Evolutionary conservation across 2,329 filamentous ascomycete species (phyloP).

Genomic region (Fusarium sp.): DNA sequence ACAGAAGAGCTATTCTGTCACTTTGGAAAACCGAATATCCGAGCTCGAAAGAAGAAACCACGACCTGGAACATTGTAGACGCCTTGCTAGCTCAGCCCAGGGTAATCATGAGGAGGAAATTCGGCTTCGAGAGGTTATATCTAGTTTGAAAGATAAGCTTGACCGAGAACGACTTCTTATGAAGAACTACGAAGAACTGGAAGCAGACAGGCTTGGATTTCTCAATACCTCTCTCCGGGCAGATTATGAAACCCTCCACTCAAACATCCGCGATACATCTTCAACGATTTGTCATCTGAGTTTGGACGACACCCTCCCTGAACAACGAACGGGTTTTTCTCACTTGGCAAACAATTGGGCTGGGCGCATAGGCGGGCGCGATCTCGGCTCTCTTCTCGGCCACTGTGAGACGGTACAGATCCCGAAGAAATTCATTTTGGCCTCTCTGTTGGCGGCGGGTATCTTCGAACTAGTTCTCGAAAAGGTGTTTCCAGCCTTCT

Average conservation of each 20-base stretch:
- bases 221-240: accelerated
- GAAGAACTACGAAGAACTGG: not conserved
- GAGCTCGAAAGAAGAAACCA: accelerated
- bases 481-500: accelerated
- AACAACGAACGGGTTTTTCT: not conserved
- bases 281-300: not conserved
- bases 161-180: accelerated
- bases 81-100: not conserved
- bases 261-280: not conserved
- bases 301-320: not conserved
- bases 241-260: not conserved
- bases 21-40: not conserved
- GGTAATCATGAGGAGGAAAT: accelerated
- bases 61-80: not conserved
- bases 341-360: not conserved
- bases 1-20: not conserved
- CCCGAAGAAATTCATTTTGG: not conserved
- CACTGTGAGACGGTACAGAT: not conserved
- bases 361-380: accelerated
- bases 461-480: not conserved
- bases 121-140: not conserved
- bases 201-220: not conserved
- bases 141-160: not conserved
- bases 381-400: not conserved
- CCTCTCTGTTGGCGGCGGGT: accelerated